A percentile compares a stretch with the other conserved stretches of the same genome.
These are phyloP conservation scores for Ceratocystis harringtonii DNA, from an alignment of 2,329 filamentous ascomycete genomes.

Conservation along the genomic window DNA sequence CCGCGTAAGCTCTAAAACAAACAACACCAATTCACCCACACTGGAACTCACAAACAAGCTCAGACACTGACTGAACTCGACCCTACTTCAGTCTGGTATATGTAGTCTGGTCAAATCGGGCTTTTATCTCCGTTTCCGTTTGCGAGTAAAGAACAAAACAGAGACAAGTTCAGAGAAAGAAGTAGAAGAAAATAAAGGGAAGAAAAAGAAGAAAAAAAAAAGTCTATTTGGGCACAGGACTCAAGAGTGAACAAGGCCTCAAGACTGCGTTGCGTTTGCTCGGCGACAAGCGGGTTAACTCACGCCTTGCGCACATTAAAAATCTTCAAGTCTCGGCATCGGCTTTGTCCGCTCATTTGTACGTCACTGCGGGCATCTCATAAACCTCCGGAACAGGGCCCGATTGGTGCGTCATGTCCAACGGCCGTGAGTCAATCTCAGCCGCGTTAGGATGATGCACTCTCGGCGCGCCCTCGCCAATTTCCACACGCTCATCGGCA, in stretches of 20 bases:
- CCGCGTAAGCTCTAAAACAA: too few relatives aligned
- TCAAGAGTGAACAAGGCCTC: neutral
- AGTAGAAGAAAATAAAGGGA: neutral
- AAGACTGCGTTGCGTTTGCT: neutral
- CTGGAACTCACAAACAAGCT: too few relatives aligned
- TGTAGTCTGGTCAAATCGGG: too few relatives aligned
- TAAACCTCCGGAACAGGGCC: constrained; percentile 26
- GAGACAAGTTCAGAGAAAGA: neutral
- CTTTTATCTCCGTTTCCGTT: too few relatives aligned
- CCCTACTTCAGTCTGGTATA: too few relatives aligned
- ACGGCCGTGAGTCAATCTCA: constrained; percentile 28
- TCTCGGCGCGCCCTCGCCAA: constrained; percentile 21
- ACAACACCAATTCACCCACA: too few relatives aligned
- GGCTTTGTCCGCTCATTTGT: constrained; percentile 18
- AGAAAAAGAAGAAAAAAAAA: neutral
- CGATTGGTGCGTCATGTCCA: constrained; percentile 23
- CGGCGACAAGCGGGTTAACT: neutral
- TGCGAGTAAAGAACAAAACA: neutral
- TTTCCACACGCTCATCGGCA: constrained; percentile 23
- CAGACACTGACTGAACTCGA: too few relatives aligned
- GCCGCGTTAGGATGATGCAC: constrained; percentile 26
- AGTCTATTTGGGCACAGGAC: neutral
- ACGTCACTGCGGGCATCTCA: constrained; percentile 30
- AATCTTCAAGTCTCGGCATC: too few relatives aligned
- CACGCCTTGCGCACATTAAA: neutral